phyloP scores from a whole-genome alignment of 805 yeast species.

The Komagataella phaffii region DNA sequence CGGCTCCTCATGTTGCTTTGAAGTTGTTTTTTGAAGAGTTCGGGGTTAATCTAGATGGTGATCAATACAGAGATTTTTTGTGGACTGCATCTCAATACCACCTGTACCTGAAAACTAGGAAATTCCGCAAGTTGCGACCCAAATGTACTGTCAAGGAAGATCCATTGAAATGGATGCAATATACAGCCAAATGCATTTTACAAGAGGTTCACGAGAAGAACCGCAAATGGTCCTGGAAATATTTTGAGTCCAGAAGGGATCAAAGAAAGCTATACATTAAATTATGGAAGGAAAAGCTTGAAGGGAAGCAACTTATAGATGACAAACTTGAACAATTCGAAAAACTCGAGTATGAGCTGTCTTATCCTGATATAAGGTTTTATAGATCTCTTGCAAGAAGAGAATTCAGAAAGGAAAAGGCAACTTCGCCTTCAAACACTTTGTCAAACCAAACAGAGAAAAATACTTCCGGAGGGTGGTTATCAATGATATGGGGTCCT shows the following conservation, averaged over 20 bases:
- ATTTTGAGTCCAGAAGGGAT: slow-evolving; percentile 56
- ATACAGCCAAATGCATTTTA: slow-evolving; percentile 64
- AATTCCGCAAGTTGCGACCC: slow-evolving; percentile 65
- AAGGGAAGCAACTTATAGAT: slow-evolving; percentile 10
- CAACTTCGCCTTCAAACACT: slow-evolving; percentile 8
- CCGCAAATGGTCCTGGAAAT: slow-evolving; percentile 82
- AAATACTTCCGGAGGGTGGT: slow-evolving; percentile 38
- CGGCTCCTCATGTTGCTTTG: slow-evolving; percentile 54
- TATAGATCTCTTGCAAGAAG: slow-evolving; percentile 71
- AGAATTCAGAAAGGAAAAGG: slow-evolving; percentile 46
- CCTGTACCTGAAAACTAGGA: slow-evolving; percentile 63
- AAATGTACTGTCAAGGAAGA: slow-evolving; percentile 34
- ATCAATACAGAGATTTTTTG: slow-evolving; percentile 71
- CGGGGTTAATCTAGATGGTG: slow-evolving; percentile 73
- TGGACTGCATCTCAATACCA: slow-evolving; percentile 74
- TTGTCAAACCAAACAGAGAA: slow-evolving; percentile 1
- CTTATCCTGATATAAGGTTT: slow-evolving; percentile 72
- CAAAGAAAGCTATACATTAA: slow-evolving; percentile 54
- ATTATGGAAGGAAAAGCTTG: slow-evolving; percentile 53
- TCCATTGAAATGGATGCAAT: slow-evolving; percentile 73
- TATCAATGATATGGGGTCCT: slow-evolving; percentile 56
- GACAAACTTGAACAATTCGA: slow-evolving; percentile 26
- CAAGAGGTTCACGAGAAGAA: slow-evolving; percentile 74
- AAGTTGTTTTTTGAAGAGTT: slow-evolving; percentile 79
- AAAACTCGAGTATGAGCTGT: slow-evolving; percentile 41